These are phyloP conservation scores for Ophiobolus disseminans DNA, from an alignment of 2,329 filamentous ascomycete species.

Conservation along the genomic window DNA sequence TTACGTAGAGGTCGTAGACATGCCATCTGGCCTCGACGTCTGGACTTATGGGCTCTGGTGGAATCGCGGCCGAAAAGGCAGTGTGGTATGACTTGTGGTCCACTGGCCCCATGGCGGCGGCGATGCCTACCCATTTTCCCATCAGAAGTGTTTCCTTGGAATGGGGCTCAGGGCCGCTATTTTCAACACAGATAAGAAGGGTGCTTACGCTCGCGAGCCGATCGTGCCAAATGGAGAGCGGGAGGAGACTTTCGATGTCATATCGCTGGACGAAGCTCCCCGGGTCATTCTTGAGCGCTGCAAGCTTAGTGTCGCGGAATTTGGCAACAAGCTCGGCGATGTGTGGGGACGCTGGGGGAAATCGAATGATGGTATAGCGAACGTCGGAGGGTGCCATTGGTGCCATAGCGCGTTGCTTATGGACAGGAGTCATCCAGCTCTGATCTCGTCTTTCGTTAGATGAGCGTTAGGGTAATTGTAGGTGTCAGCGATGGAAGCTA, in stretches of 20 bases:
- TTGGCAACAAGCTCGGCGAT: constrained; percentile 18
- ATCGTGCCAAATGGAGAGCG: constrained; percentile 17
- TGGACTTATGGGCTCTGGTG: constrained; percentile 14
- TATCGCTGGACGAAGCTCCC: constrained; percentile 18
- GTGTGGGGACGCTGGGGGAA: constrained; percentile 15
- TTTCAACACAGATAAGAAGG: constrained; percentile 10
- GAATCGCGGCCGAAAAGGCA: constrained; percentile 14
- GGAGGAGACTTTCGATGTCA: constrained; percentile 15
- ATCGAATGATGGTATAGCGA: constrained; percentile 17
- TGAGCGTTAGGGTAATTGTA: no score
- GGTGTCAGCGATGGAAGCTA: no score
- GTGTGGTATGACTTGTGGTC: constrained; percentile 21
- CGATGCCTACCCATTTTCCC: constrained; percentile 27
- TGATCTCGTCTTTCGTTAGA: no score
- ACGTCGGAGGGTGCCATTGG: neutral
- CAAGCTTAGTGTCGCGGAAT: constrained; percentile 21
- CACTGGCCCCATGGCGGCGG: constrained; percentile 22
- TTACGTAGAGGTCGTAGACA: constrained; percentile 24
- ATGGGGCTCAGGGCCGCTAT: neutral
- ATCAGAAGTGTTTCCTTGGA: constrained; percentile 16
- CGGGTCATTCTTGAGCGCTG: constrained; percentile 24
- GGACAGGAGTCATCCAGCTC: no score
- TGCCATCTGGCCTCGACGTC: constrained; percentile 25
- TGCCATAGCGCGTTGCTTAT: no score
- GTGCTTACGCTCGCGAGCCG: constrained; percentile 12